Percentiles rank a stretch among this genome's conserved stretches.
phyloP scores from a whole-genome alignment of 148 eudicot species.

The Agrostemma githago region DNA sequence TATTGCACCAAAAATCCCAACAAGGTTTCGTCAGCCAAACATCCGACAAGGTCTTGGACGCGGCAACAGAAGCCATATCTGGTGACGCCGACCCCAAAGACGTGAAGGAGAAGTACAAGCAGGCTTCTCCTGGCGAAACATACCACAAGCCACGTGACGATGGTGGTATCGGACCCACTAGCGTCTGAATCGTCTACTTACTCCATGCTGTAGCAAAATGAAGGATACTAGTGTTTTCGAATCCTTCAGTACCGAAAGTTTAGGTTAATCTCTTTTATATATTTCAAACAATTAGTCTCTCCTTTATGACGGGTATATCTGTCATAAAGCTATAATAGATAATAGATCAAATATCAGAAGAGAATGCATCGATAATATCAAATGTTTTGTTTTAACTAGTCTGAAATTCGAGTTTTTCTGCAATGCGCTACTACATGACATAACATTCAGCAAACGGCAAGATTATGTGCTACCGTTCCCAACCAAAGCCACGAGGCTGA shows the following conservation, averaged over 20 bases:
- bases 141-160: slow-evolving; percentile 24
- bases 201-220: background rate
- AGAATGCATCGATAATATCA: too few relatives aligned
- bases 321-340: too few relatives aligned
- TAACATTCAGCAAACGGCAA: slow-evolving; percentile 5
- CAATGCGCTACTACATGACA: background rate
- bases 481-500: background rate
- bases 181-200: background rate
- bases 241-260: too few relatives aligned
- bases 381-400: too few relatives aligned
- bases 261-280: too few relatives aligned
- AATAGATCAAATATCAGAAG: too few relatives aligned
- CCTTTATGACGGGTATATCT: too few relatives aligned
- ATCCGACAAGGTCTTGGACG: slow-evolving; percentile 21
- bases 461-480: background rate
- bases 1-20: slow-evolving; percentile 26
- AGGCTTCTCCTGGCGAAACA: slow-evolving; percentile 20
- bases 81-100: background rate
- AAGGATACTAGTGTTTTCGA: background rate
- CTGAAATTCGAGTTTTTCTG: too few relatives aligned
- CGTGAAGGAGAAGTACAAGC: slow-evolving; percentile 20
- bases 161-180: slow-evolving; percentile 14
- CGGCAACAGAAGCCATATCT: slow-evolving; percentile 6
- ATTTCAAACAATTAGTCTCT: too few relatives aligned
- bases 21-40: slow-evolving; percentile 36